phyloP scores from a whole-genome alignment of 2,329 filamentous ascomycete genomes.

The Fusarium solani-melongenae region DNA sequence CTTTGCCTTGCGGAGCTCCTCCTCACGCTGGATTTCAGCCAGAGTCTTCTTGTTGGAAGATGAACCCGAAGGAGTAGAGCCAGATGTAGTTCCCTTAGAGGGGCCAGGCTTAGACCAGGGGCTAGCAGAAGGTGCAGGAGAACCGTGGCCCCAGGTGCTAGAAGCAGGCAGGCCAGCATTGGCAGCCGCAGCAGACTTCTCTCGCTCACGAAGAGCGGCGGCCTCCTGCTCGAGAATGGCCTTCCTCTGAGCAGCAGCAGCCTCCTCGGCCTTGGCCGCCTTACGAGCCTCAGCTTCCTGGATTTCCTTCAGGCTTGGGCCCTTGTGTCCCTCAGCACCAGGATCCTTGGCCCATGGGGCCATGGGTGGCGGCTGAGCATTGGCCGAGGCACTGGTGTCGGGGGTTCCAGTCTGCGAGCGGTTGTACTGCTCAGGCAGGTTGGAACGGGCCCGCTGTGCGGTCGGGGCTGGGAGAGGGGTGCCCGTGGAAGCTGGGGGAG shows the following conservation, averaged over 20 bases:
- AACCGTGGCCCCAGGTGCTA: conserved; percentile 88
- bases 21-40: conserved; percentile 96
- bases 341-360: conserved; percentile 96
- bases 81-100: conserved; percentile 51
- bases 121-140: conserved; percentile 73
- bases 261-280: conserved; percentile 87
- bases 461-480: conserved; percentile 90
- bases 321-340: conserved; percentile 76
- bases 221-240: conserved; percentile 84
- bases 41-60: conserved; percentile 82
- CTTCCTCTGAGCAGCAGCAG: conserved; percentile 80
- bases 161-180: conserved; percentile 79
- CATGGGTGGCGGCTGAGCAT: conserved; percentile 73
- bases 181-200: conserved; percentile 63
- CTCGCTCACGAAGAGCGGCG: conserved; percentile 68
- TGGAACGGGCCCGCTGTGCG: conserved; percentile 85
- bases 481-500: conserved; percentile 71
- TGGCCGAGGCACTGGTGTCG: conserved; percentile 56
- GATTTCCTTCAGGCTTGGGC: conserved; percentile 94
- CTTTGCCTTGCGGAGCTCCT: conserved; percentile 83
- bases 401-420: conserved; percentile 85
- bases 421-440: conserved; percentile 79
- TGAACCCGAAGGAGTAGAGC: conserved; percentile 35
- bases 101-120: conserved; percentile 75
- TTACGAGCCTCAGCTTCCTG: conserved; percentile 95